Conservation (phyloP, 2,329 filamentous ascomycete genomes). For the Ramularia endophylla region DNA sequence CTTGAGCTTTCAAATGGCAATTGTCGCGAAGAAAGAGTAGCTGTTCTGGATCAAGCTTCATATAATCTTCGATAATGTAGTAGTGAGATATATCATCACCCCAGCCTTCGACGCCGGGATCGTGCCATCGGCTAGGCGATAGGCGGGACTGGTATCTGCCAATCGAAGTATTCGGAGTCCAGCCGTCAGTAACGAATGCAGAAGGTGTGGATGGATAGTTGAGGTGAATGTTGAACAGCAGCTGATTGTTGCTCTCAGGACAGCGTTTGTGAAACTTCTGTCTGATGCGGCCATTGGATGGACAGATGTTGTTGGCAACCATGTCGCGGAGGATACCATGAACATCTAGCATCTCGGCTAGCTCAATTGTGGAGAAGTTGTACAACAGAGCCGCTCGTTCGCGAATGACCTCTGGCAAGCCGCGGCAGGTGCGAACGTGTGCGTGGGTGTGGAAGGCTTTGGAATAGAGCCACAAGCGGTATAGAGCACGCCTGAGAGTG, state of each 20-base stretch:
- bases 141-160: constrained; percentile 42
- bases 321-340: constrained; percentile 51
- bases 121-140: constrained; percentile 43
- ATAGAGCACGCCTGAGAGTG: constrained; percentile 51
- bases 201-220: constrained; percentile 29
- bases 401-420: constrained; percentile 40
- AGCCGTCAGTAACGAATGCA: constrained; percentile 27
- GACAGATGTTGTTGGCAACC: constrained; percentile 54
- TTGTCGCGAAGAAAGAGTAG: constrained; percentile 53
- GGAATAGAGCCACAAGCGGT: constrained; percentile 56
- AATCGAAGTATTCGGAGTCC: constrained; percentile 34
- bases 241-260: constrained; percentile 44
- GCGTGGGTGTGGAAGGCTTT: constrained; percentile 52
- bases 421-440: constrained; percentile 47
- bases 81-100: constrained; percentile 59
- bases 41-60: constrained; percentile 57
- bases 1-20: constrained; percentile 51
- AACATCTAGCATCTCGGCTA: constrained; percentile 56
- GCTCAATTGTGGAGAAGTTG: constrained; percentile 51
- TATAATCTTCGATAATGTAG: constrained; percentile 59
- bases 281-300: constrained; percentile 54
- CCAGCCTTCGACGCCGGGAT: constrained; percentile 56
- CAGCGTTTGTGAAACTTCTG: constrained; percentile 54
- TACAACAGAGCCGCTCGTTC: constrained; percentile 53
- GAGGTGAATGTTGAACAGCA: constrained; percentile 44